Percentiles rank a stretch among this genome's conserved stretches.
phyloP scores from a whole-genome alignment of 768 basidiomycete genomes.

The Amanita pallidorosea region DNA sequence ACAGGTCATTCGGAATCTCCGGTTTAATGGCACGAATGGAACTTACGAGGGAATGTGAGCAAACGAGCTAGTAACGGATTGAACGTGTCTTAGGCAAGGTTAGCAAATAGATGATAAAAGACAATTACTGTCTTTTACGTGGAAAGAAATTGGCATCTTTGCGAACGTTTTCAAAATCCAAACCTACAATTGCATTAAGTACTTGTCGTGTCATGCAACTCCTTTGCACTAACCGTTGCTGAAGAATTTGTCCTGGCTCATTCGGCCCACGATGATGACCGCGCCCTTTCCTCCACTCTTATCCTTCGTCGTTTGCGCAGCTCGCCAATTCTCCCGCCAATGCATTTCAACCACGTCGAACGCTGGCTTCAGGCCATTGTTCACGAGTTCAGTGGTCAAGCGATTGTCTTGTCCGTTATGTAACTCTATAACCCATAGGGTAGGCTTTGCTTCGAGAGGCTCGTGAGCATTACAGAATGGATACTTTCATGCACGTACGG shows the following conservation, averaged over 20 bases:
- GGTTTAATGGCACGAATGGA: not conserved
- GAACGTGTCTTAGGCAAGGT: slow-evolving; percentile 41
- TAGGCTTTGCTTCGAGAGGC: slow-evolving; percentile 34
- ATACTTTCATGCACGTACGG: not conserved
- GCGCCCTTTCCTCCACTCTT: slow-evolving; percentile 53
- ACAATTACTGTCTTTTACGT: slow-evolving; percentile 27
- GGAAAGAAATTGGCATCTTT: slow-evolving; percentile 54
- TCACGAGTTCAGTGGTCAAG: slow-evolving; percentile 46
- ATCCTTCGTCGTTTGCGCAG: slow-evolving; percentile 30
- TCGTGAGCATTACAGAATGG: not conserved
- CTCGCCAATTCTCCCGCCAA: slow-evolving; percentile 49
- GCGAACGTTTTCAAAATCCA: slow-evolving; percentile 46
- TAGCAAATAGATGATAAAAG: slow-evolving; percentile 1
- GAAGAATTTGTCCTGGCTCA: slow-evolving; percentile 79
- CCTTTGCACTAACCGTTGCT: slow-evolving; percentile 50
- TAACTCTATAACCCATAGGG: slow-evolving; percentile 70
- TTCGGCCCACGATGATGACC: slow-evolving; percentile 66
- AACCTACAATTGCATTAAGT: slow-evolving; percentile 28
- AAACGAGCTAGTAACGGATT: slow-evolving; percentile 64
- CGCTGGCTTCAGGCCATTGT: slow-evolving; percentile 54
- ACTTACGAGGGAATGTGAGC: slow-evolving; percentile 67
- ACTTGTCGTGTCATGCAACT: not conserved
- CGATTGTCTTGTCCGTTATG: slow-evolving; percentile 73
- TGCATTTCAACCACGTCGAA: slow-evolving; percentile 63
- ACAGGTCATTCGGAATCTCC: not conserved